These are phyloP conservation scores for Tuctoria greenei DNA, from an alignment of 176 grass and related monocot species.

Conservation along the genomic window DNA sequence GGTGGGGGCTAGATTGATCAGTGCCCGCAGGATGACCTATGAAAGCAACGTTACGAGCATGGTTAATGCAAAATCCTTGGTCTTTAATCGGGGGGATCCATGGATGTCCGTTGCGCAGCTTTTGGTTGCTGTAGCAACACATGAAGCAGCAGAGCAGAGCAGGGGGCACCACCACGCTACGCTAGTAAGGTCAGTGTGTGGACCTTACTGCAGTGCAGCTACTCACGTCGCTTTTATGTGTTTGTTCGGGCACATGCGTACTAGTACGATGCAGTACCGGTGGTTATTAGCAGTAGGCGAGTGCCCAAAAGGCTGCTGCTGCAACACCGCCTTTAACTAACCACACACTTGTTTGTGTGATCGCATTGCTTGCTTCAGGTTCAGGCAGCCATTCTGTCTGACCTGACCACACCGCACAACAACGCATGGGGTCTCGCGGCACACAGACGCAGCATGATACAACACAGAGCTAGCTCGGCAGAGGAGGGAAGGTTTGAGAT, in stretches of 20 bases:
- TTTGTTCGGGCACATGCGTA: not conserved
- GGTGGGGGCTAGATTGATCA: not conserved
- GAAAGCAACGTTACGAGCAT: not conserved
- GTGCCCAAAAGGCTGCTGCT: constrained; percentile 36
- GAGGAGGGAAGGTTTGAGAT: too few species aligned
- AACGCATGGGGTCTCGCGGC: too few species aligned
- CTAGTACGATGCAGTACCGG: constrained; percentile 1
- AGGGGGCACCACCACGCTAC: too few species aligned
- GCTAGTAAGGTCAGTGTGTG: not conserved
- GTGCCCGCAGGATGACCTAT: not conserved
- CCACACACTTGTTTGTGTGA: not conserved
- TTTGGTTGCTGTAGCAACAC: constrained; percentile 23
- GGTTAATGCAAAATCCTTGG: constrained; percentile 32
- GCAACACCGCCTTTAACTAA: constrained; percentile 47
- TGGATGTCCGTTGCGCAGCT: not conserved
- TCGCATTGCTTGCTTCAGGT: not conserved
- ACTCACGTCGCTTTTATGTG: constrained; percentile 19
- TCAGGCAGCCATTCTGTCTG: not conserved
- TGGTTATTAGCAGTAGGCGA: not conserved
- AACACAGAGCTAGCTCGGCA: too few species aligned
- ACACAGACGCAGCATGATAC: too few species aligned
- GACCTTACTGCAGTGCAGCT: constrained; percentile 5
- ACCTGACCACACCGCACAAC: too few species aligned
- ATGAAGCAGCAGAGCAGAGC: not conserved
- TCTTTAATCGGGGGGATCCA: constrained; percentile 5